These are phyloP conservation scores for Amauroascus niger DNA, from an alignment of 2,329 filamentous ascomycete genomes.

Conservation along the genomic window DNA sequence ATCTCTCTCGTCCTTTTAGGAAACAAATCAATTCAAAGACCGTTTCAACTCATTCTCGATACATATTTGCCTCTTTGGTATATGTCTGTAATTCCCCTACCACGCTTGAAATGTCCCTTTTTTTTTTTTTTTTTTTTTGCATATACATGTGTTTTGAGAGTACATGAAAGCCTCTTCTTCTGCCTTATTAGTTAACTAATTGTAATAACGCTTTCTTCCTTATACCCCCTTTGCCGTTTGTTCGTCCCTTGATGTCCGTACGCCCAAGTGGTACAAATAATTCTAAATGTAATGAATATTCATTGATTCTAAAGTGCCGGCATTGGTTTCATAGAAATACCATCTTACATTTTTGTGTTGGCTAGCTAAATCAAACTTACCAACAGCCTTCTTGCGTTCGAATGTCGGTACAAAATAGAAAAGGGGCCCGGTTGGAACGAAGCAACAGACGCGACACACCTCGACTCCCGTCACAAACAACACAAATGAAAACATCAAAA, in stretches of 20 bases:
- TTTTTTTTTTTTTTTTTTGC: background rate
- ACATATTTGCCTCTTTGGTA: too few species aligned
- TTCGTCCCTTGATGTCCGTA: background rate
- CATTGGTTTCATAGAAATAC: background rate
- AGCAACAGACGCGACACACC: background rate
- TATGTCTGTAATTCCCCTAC: too few species aligned
- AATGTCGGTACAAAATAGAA: background rate
- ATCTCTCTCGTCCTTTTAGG: background rate
- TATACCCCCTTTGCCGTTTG: background rate
- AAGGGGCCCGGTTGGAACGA: background rate
- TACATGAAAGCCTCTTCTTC: background rate
- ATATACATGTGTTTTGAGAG: background rate
- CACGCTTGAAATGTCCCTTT: too few species aligned
- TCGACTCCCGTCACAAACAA: background rate
- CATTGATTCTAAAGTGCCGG: too few species aligned
- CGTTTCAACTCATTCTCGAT: too few species aligned
- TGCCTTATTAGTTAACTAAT: background rate
- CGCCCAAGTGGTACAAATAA: background rate
- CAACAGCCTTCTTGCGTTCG: background rate
- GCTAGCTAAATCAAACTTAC: background rate
- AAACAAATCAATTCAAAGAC: too few species aligned
- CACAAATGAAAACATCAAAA: background rate
- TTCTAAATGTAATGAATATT: background rate
- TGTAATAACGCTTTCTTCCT: background rate
- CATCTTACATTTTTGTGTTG: background rate